These are phyloP conservation scores for Lanmaoa pseudosensibilis DNA, from an alignment of 768 basidiomycete genomes.

Conservation along the genomic window DNA sequence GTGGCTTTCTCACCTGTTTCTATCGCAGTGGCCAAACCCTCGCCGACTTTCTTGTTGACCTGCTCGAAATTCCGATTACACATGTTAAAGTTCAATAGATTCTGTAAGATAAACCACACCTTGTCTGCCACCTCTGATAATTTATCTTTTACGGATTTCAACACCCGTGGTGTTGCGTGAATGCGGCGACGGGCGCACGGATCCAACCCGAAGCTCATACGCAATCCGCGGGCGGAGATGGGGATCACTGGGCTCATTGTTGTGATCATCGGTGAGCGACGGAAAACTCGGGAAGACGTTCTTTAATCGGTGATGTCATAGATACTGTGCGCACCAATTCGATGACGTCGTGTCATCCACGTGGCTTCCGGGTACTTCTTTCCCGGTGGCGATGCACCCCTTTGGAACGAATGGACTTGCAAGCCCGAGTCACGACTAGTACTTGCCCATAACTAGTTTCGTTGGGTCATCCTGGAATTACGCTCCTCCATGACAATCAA, in stretches of 20 bases:
- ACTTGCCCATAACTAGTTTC: too few species aligned
- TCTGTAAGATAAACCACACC: conserved; percentile 20
- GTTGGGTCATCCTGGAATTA: too few species aligned
- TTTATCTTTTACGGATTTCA: conserved; percentile 40
- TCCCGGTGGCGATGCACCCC: not conserved
- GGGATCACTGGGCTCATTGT: conserved; percentile 1
- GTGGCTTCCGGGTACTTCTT: not conserved
- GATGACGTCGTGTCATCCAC: not conserved
- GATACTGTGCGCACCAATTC: not conserved
- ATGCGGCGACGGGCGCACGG: conserved; percentile 23
- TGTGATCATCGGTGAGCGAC: not conserved
- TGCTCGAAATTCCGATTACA: conserved; percentile 10
- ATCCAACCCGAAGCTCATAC: not conserved
- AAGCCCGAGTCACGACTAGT: too few species aligned
- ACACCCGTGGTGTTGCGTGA: conserved; percentile 31
- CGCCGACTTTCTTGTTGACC: conserved; percentile 43
- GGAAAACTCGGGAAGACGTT: not conserved
- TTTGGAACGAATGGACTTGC: too few species aligned
- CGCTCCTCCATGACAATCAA: too few species aligned
- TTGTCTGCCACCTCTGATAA: conserved; percentile 40
- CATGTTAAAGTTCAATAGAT: not conserved
- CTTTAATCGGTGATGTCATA: conserved; percentile 6
- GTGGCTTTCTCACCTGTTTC: conserved; percentile 43
- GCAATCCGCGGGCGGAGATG: not conserved
- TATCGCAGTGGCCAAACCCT: conserved; percentile 41